A percentile compares a stretch with the other conserved stretches of the same genome.
Evolutionary conservation across 371 early-diverging fungal genomes (phyloP).

Genomic region (Mortierella sp.): DNA sequence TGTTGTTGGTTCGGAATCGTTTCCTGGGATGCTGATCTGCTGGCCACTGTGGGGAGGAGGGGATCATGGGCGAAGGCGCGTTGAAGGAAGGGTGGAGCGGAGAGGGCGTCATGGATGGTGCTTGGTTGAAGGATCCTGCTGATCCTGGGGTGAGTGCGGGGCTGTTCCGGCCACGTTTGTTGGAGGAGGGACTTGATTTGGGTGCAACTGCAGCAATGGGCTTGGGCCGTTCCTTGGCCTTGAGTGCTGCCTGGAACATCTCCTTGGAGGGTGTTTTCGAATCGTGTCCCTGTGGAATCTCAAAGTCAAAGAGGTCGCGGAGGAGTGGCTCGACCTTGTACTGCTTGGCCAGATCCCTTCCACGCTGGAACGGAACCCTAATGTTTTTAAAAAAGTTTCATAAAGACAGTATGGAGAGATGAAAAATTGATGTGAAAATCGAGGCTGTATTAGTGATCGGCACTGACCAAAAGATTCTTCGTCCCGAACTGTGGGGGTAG

Average conservation of each 20-base stretch:
- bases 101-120: slow-evolving; percentile 47
- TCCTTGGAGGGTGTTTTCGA: slow-evolving; percentile 46
- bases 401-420: background rate
- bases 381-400: slow-evolving; percentile 5
- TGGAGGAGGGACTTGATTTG: slow-evolving; percentile 30
- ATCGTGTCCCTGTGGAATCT: slow-evolving; percentile 59
- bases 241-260: slow-evolving; percentile 41
- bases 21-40: slow-evolving; percentile 42
- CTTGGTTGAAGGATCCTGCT: slow-evolving; percentile 22
- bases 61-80: slow-evolving; percentile 40
- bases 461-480: background rate
- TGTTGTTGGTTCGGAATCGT: slow-evolving; percentile 30
- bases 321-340: slow-evolving; percentile 75
- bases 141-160: slow-evolving; percentile 28
- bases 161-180: slow-evolving; percentile 24
- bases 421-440: background rate
- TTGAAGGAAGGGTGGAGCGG: slow-evolving; percentile 53
- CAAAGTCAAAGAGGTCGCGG: slow-evolving; percentile 75
- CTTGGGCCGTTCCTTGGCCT: slow-evolving; percentile 26
- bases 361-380: slow-evolving; percentile 89
- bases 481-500: background rate
- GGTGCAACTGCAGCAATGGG: slow-evolving; percentile 35
- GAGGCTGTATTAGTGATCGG: background rate
- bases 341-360: slow-evolving; percentile 78
- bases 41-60: slow-evolving; percentile 48